These are phyloP conservation scores for Melanomma pulvis-pyrius DNA, from an alignment of 495 filamentous ascomycete genomes.

Conservation along the genomic window DNA sequence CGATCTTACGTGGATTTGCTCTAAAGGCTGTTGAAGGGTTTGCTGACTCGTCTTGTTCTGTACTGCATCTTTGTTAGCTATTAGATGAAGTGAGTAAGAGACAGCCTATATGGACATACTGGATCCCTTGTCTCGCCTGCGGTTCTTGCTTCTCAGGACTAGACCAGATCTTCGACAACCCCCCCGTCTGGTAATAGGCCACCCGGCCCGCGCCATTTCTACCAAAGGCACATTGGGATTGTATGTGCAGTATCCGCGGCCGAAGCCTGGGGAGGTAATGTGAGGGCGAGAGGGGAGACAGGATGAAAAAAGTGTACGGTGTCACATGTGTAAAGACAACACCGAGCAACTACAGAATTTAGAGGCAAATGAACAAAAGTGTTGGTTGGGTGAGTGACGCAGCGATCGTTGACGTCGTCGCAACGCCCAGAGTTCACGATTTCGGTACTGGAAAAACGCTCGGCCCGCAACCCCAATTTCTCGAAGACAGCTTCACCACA, in stretches of 20 bases:
- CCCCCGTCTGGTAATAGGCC: constrained; percentile 28
- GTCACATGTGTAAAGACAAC: constrained; percentile 12
- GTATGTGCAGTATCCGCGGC: constrained; percentile 38
- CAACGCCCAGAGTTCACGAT: constrained; percentile 1
- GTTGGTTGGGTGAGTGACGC: background rate
- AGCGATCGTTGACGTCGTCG: constrained; percentile 6
- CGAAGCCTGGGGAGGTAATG: constrained; percentile 36
- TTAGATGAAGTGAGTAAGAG: background rate
- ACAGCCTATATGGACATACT: constrained; percentile 18
- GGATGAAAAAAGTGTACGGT: constrained; percentile 19
- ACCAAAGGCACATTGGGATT: constrained; percentile 33
- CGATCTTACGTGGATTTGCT: background rate
- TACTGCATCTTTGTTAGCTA: background rate
- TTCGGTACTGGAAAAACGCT: constrained; percentile 16
- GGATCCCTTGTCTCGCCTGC: constrained; percentile 11
- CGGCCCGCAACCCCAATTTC: constrained; percentile 11
- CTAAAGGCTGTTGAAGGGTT: background rate
- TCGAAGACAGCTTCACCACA: background rate
- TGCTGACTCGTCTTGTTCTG: background rate
- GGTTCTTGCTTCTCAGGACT: constrained; percentile 1
- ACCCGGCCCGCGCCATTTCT: constrained; percentile 35
- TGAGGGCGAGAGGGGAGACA: constrained; percentile 36
- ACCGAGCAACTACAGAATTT: background rate
- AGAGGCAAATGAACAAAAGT: background rate
- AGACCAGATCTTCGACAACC: constrained; percentile 17